Evolutionary conservation across 2,329 filamentous ascomycete genomes (phyloP).

Genomic region (Didymella pomorum): DNA sequence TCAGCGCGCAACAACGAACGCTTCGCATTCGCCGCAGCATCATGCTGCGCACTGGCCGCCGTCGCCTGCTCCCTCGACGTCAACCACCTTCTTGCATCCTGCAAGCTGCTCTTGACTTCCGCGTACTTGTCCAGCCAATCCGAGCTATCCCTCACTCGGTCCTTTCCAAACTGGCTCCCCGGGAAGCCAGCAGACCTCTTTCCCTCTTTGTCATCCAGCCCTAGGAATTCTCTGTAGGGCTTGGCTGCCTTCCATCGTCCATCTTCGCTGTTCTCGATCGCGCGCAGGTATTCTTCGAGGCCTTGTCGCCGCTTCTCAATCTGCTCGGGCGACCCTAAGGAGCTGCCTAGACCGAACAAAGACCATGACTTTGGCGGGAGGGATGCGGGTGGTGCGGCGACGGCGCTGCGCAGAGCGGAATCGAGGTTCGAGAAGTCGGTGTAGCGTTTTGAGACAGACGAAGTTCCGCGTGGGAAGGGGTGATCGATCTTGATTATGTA

Average conservation of each 20-base stretch:
- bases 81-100: conserved; percentile 71
- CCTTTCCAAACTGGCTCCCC: conserved; percentile 49
- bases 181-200: conserved; percentile 32
- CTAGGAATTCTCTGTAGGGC: conserved; percentile 77
- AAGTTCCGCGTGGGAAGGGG: conserved; percentile 77
- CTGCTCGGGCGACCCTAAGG: conserved; percentile 72
- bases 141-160: conserved; percentile 56
- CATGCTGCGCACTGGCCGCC: conserved; percentile 67
- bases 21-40: conserved; percentile 78
- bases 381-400: conserved; percentile 71
- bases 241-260: conserved; percentile 76
- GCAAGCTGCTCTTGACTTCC: conserved; percentile 75
- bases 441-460: conserved; percentile 81
- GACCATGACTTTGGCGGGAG: conserved; percentile 78
- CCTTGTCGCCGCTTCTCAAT: conserved; percentile 73
- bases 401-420: conserved; percentile 65
- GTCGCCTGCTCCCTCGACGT: conserved; percentile 71
- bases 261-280: conserved; percentile 77
- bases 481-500: conserved; percentile 82
- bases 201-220: conserved; percentile 56
- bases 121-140: conserved; percentile 80
- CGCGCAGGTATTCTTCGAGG: conserved; percentile 75
- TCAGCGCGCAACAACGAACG: conserved; percentile 74
- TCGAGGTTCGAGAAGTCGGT: conserved; percentile 78
- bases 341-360: conserved; percentile 59